Conservation (phyloP, 768 basidiomycete species). For the Suillus variegatus region DNA sequence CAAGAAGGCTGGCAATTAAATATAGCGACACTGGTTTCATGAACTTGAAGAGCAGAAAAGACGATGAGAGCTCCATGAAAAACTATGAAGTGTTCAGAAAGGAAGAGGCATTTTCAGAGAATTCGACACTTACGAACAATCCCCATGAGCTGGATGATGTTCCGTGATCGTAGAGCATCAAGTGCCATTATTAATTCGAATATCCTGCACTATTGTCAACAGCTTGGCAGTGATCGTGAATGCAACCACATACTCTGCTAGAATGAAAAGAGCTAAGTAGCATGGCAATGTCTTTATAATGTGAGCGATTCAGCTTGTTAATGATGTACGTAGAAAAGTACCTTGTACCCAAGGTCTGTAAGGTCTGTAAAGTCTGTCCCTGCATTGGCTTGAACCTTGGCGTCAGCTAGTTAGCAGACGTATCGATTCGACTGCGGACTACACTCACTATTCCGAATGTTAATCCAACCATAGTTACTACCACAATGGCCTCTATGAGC, state of each 20-base stretch:
- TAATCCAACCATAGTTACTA: conserved; percentile 73
- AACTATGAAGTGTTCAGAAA: conserved; percentile 32
- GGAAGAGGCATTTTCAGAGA: neutral
- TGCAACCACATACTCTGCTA: conserved; percentile 62
- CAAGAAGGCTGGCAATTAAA: conserved; percentile 30
- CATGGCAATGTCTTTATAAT: conserved; percentile 69
- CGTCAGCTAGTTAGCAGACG: conserved; percentile 5
- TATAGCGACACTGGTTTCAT: conserved; percentile 69
- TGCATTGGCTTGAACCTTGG: conserved; percentile 48
- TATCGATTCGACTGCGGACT: neutral
- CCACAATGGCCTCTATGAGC: conserved; percentile 66
- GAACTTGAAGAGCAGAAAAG: conserved; percentile 74
- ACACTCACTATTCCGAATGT: conserved; percentile 63
- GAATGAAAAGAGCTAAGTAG: conserved; percentile 80
- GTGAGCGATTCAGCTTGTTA: conserved; percentile 14
- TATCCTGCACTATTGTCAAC: conserved; percentile 44
- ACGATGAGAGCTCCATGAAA: conserved; percentile 78
- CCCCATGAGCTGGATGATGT: conserved; percentile 76
- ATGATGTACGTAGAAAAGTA: conserved; percentile 17
- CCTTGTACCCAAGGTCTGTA: conserved; percentile 51
- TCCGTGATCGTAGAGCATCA: conserved; percentile 80
- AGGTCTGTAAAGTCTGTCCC: conserved; percentile 18
- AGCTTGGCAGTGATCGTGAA: neutral
- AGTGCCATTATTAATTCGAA: conserved; percentile 82
- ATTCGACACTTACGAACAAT: conserved; percentile 57